Evolutionary conservation across 805 yeast genomes (phyloP), one percentile per base, ranked within the genome.

Genomic region (Candida patagonica): DNA sequence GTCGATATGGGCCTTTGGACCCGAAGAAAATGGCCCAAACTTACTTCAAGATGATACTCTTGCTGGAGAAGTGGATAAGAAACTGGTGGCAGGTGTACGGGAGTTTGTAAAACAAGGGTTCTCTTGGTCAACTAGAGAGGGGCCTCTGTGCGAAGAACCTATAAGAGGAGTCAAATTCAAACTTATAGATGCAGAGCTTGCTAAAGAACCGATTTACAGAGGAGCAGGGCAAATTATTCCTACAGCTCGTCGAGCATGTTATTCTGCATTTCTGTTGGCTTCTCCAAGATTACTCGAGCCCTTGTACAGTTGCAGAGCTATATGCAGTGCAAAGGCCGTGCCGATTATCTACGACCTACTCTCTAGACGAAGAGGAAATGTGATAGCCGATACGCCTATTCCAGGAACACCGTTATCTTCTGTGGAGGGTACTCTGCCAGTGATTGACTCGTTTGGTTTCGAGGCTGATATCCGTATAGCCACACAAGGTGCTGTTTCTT

Each of bases 101-200:
- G 77, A 73, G 5, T 65, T 75, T 2, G 70, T 88, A 1, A 61
- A 65, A 2, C 80, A 78, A 48, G 98, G 97, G 0, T 92, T 89
- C 61, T 70, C 73, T 50, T 83, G 95, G 92, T 80, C 81, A 2
- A 67, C 74, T 0, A 67, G 75, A 41, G 95, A 84, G 51, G 98
- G 98, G 0, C 98, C 99, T 0, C 63, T 92, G n/a, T 77, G 94
- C 45, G 95, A 82, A 44, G 96, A 86, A 54, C 79, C 83, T 0
- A 67, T 92, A 5, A 63, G 83, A 39, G 72, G 78, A 40, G 74
- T 79, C 5, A 76, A 73, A 46, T 86, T 92, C 59, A 74, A 76
- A 41, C 68, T 92, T 30, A 66, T 85, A 35, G 84, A 78, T 42
- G 73, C 75, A 0, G 61, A 63, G 0, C 52, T 82, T 2, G 68